Percentiles rank a stretch among this genome's conserved stretches.
Conservation (phyloP, 306 rosid species). For the Nissolia schottii region DNA sequence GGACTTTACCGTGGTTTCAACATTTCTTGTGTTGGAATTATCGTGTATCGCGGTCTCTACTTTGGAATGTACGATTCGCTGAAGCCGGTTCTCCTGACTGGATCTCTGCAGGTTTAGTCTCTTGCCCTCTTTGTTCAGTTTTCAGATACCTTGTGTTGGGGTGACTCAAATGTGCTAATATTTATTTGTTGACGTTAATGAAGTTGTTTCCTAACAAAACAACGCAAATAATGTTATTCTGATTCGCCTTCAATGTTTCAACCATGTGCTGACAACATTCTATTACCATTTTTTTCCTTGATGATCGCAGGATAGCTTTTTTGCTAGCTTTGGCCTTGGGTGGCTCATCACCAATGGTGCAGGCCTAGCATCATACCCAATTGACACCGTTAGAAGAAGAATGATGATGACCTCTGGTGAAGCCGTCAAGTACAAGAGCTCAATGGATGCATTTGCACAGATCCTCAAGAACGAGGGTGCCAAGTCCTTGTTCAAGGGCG, state of each 20-base stretch:
- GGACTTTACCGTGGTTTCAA: constrained; percentile 91
- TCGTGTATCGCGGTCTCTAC: constrained; percentile 84
- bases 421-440: constrained; percentile 90
- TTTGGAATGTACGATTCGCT: constrained; percentile 80
- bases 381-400: constrained; percentile 91
- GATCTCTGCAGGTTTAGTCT: constrained; percentile 53
- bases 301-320: constrained; percentile 60
- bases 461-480: constrained; percentile 81
- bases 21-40: constrained; percentile 78
- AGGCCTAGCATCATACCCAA: constrained; percentile 85
- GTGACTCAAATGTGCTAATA: neutral
- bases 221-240: neutral
- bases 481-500: constrained; percentile 90
- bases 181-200: neutral
- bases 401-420: constrained; percentile 99
- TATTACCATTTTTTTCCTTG: constrained; percentile 3
- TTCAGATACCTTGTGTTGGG: neutral
- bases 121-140: neutral
- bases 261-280: neutral
- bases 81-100: constrained; percentile 70
- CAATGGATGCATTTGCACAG: constrained; percentile 63
- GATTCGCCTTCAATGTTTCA: neutral
- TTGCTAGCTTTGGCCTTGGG: constrained; percentile 76
- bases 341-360: constrained; percentile 68
- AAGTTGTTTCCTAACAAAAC: neutral